These are phyloP conservation scores for Aspergillus aculeatus DNA, from an alignment of 2,329 filamentous ascomycete genomes.

Conservation along the genomic window DNA sequence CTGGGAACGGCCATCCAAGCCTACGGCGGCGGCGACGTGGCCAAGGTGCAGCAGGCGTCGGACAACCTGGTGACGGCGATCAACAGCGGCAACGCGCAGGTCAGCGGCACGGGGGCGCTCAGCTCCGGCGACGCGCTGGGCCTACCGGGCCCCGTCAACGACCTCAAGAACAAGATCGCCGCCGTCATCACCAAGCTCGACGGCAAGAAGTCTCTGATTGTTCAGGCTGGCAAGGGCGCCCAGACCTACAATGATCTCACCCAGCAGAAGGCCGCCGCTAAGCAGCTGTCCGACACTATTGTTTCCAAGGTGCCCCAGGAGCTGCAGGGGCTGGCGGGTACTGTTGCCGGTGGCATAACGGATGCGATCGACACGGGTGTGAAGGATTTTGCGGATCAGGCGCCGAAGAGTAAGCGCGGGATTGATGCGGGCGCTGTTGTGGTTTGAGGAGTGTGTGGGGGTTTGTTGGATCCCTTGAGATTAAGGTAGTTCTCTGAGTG, in stretches of 20 bases:
- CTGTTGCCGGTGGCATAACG: neutral
- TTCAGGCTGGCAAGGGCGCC: constrained; percentile 10
- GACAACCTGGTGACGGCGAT: constrained; percentile 12
- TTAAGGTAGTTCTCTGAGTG: too few species aligned
- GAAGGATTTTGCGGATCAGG: constrained; percentile 2
- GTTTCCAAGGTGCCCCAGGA: constrained; percentile 7
- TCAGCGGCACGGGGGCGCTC: constrained; percentile 8
- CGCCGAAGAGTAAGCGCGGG: neutral
- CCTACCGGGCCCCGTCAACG: constrained; percentile 13
- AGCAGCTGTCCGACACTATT: constrained; percentile 4
- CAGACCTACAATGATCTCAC: constrained; percentile 9
- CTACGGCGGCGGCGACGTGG: constrained; percentile 11
- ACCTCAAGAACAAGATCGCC: constrained; percentile 12
- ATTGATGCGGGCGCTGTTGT: too few species aligned
- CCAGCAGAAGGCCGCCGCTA: constrained; percentile 6
- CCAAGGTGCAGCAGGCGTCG: constrained; percentile 9
- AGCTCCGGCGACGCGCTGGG: constrained; percentile 12
- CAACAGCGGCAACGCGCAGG: constrained; percentile 10
- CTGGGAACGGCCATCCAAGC: constrained; percentile 10
- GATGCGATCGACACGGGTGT: constrained; percentile 3
- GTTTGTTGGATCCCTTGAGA: too few species aligned
- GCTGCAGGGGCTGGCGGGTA: constrained; percentile 3
- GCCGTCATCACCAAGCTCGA: constrained; percentile 7
- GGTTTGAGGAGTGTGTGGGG: too few species aligned
- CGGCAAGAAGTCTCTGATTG: constrained; percentile 8